Evolutionary conservation across 352 stramenopile species (phyloP).

Genomic region (Globisporangium canariense): DNA sequence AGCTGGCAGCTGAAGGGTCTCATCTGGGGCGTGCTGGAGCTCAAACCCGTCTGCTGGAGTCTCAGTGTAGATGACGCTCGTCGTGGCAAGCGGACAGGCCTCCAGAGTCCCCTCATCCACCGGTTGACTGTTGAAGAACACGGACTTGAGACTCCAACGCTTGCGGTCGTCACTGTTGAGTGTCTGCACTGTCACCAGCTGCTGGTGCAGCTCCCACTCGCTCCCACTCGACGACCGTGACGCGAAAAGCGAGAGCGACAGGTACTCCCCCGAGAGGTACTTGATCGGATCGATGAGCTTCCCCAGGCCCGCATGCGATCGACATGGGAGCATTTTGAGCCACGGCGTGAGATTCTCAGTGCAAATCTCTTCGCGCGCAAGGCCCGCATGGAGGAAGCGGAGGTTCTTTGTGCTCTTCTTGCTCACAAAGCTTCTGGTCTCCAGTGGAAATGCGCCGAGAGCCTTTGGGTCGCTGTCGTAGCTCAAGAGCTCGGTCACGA

Average conservation of each 20-base stretch:
- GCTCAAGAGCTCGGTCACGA: conserved; percentile 24
- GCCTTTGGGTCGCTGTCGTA: conserved; percentile 15
- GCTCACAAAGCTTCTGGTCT: not conserved
- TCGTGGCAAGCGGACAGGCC: conserved; percentile 36
- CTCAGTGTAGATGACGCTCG: conserved; percentile 41
- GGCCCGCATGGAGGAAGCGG: conserved; percentile 52
- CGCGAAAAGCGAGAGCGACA: conserved; percentile 57
- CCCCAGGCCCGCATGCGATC: conserved; percentile 54
- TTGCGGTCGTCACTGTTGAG: conserved; percentile 21
- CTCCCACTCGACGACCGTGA: conserved; percentile 14
- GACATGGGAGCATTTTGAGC: conserved; percentile 87
- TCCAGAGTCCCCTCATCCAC: conserved; percentile 15
- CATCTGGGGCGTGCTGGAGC: conserved; percentile 19
- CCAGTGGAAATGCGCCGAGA: conserved; percentile 17
- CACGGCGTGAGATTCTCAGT: conserved; percentile 88
- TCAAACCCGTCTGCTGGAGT: conserved; percentile 16
- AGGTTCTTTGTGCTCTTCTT: not conserved
- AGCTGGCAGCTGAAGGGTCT: not conserved
- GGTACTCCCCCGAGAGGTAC: conserved; percentile 66
- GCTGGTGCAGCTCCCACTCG: conserved; percentile 45
- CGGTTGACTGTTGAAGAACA: conserved; percentile 37
- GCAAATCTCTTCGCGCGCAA: conserved; percentile 81
- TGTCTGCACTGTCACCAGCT: conserved; percentile 54
- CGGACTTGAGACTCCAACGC: conserved; percentile 37
- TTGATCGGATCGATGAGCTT: conserved; percentile 71